Base-by-base conservation (phyloP, 208 protist genomes). In the Lotmaria passim region DNA sequence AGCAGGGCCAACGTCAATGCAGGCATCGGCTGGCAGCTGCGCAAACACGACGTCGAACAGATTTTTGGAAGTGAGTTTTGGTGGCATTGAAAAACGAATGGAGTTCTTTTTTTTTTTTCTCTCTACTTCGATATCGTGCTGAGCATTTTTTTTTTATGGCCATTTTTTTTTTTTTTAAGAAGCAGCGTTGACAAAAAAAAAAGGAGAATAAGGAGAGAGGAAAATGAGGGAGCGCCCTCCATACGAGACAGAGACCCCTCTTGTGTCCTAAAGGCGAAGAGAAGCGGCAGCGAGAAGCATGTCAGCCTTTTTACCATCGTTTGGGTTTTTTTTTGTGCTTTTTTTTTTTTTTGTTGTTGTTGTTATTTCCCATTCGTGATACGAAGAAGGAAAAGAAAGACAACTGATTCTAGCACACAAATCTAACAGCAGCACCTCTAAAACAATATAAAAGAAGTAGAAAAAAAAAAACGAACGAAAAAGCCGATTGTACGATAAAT, bases 11-110 rank as follows among this genome's bases (percentile, higher is more conserved):
- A 79, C 83, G 68, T 94, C 69, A 11, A 94, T 73, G 47, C 81
- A 61, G 3, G 82, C 78, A 70, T 88, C 76, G 0, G 81, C 81
- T 0, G 88, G 88, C 26, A 94, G 83, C 43, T 70, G 76, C 19
- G 72, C 71, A 55, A 94, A 94, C 33, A 94, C 63, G 12, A 78
- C 83, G 55, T 94, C 88, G 65, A 94, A 94, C 0, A 94, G 74
- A 21, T 89, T 94, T 39, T 85, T 85, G 2, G 82, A 87, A 0
- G 72, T 80, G 8, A 85, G 51, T n/a, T 69, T 85, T 1, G 75
- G 71, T 26, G 67, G 80, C 75, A 85, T 85, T 7, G 21, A n/a
- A n/a, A 10, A 17, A 62, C 19, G 5, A 48, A 8, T 48, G 12
- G 7, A 21, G 7, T 23, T 23, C 12, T 48, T 21, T 21, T 48